phyloP scores from a whole-genome alignment of 2,329 filamentous ascomycete genomes.

The Allantophomopsis cytisporea region DNA sequence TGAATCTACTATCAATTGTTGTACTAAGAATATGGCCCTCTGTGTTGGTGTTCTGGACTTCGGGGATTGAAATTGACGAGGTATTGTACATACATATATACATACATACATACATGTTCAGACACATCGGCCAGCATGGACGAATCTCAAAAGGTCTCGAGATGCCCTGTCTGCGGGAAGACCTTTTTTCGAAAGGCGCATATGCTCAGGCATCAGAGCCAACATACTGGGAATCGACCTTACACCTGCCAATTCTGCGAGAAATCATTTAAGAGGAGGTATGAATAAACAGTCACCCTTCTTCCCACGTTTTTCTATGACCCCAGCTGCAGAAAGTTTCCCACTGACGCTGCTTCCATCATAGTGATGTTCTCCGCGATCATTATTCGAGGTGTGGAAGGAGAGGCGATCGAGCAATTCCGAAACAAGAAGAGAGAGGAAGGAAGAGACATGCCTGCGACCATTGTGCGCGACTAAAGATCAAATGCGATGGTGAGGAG shows the following conservation, averaged over 20 bases:
- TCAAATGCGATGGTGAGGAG: constrained; percentile 18
- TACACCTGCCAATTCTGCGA: constrained; percentile 19
- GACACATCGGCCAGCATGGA: constrained; percentile 9
- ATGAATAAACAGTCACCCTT: neutral
- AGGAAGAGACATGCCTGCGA: constrained; percentile 19
- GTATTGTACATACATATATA: too few species aligned
- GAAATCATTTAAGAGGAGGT: constrained; percentile 20
- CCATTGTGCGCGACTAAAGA: constrained; percentile 18
- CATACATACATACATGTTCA: too few species aligned
- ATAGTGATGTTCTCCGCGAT: constrained; percentile 18
- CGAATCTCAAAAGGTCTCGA: constrained; percentile 16
- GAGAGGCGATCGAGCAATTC: constrained; percentile 14
- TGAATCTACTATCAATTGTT: too few species aligned
- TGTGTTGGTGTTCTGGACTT: too few species aligned
- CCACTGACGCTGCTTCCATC: too few species aligned
- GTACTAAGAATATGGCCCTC: too few species aligned
- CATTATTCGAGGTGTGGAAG: constrained; percentile 19
- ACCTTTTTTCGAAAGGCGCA: constrained; percentile 19
- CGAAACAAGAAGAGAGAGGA: constrained; percentile 16
- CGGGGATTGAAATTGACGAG: too few species aligned
- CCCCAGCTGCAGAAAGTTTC: too few species aligned
- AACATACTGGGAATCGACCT: constrained; percentile 17
- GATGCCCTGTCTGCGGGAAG: constrained; percentile 19
- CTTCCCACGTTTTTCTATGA: too few species aligned
- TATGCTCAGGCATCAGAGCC: constrained; percentile 17